Percentiles rank a stretch among this genome's conserved stretches.
phyloP scores from a whole-genome alignment of 2,329 filamentous ascomycete genomes.

The Chaetoscypha palmicola region DNA sequence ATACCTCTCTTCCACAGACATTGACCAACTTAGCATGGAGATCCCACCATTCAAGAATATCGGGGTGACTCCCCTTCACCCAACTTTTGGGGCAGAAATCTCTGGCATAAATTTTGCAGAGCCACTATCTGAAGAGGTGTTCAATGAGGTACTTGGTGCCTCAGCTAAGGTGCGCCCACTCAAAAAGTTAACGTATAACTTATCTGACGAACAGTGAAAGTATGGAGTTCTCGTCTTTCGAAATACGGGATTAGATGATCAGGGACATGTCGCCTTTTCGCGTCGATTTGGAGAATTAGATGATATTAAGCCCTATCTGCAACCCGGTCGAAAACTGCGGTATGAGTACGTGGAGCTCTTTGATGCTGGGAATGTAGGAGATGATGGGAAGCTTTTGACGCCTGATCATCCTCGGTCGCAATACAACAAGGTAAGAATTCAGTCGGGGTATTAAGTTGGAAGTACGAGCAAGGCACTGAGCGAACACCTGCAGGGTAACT shows the following conservation, averaged over 20 bases:
- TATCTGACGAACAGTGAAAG: conserved; percentile 28
- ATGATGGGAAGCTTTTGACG: conserved; percentile 32
- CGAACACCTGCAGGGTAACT: conserved; percentile 32
- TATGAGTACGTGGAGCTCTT: conserved; percentile 45
- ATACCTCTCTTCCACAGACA: too few relatives aligned
- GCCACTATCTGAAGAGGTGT: conserved; percentile 30
- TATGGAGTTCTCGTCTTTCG: conserved; percentile 48
- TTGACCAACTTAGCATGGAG: too few relatives aligned
- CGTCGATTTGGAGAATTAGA: conserved; percentile 47
- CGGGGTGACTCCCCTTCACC: conserved; percentile 30
- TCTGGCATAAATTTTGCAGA: conserved; percentile 33
- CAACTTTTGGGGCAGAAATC: conserved; percentile 35
- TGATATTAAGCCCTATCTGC: conserved; percentile 43
- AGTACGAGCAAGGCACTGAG: too few relatives aligned
- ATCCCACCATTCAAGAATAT: conserved; percentile 31
- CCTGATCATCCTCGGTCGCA: conserved; percentile 15
- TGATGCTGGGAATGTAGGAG: conserved; percentile 49
- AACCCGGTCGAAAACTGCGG: conserved; percentile 31
- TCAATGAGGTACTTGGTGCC: conserved; percentile 32
- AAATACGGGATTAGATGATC: conserved; percentile 43
- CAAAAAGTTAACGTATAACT: not conserved
- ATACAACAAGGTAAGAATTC: conserved; percentile 27
- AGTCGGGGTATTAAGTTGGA: conserved; percentile 27
- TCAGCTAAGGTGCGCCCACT: conserved; percentile 30
- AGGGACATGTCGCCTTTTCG: conserved; percentile 44